Evolutionary conservation across 306 rosid genomes (phyloP).

Genomic region (Quercus rubra): DNA sequence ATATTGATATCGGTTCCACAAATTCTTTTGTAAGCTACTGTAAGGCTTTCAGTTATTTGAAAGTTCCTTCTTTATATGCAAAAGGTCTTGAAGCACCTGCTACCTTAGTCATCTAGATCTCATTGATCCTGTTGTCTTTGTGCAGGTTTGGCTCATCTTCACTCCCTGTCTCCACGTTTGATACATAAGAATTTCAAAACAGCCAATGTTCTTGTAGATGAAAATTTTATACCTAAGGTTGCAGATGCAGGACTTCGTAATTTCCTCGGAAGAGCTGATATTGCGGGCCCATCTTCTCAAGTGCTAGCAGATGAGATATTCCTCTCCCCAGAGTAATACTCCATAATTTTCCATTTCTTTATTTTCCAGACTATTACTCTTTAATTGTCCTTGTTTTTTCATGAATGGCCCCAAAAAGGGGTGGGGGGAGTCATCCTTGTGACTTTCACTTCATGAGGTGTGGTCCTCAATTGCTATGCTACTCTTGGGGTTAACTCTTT

Average conservation of each 20-base stretch:
- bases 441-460: background rate
- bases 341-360: slow-evolving; percentile 13
- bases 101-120: slow-evolving; percentile 24
- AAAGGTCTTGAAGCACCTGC: slow-evolving; percentile 24
- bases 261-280: slow-evolving; percentile 63
- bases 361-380: background rate
- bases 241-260: slow-evolving; percentile 87
- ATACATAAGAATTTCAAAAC: slow-evolving; percentile 89
- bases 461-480: background rate
- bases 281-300: slow-evolving; percentile 75
- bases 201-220: slow-evolving; percentile 86
- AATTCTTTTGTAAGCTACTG: slow-evolving; percentile 45
- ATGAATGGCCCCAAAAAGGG: background rate
- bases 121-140: slow-evolving; percentile 22
- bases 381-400: background rate
- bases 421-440: background rate
- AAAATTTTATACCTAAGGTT: slow-evolving; percentile 74
- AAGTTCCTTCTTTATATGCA: slow-evolving; percentile 10
- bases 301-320: slow-evolving; percentile 63
- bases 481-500: background rate
- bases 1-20: slow-evolving; percentile 44
- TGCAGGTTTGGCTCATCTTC: slow-evolving; percentile 84
- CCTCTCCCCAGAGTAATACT: slow-evolving; percentile 76
- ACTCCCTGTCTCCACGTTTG: slow-evolving; percentile 78
- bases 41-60: slow-evolving; percentile 28